These are phyloP conservation scores for Ophiocordyceps sinensis DNA, from an alignment of 2,329 filamentous ascomycete genomes.

Conservation along the genomic window DNA sequence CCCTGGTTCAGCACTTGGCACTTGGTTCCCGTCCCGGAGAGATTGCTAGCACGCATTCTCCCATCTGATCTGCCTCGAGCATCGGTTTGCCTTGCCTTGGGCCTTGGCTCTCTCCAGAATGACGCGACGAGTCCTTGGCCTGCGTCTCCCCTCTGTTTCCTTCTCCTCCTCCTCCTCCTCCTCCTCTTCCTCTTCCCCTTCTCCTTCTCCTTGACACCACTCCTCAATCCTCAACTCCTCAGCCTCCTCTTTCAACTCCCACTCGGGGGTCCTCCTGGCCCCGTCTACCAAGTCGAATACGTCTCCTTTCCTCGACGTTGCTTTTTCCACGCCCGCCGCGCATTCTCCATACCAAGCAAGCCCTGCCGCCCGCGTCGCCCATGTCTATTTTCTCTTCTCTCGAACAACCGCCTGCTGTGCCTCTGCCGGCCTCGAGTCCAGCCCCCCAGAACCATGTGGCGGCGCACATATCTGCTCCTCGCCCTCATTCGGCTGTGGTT, in stretches of 20 bases:
- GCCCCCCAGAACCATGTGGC: slow-evolving; percentile 53
- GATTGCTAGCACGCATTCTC: too few species aligned
- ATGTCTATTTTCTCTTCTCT: slow-evolving; percentile 5
- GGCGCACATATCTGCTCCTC: slow-evolving; percentile 74
- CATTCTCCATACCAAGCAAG: background rate
- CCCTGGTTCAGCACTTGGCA: too few species aligned
- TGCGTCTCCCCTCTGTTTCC: background rate
- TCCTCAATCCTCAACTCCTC: background rate
- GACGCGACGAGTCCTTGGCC: too few species aligned
- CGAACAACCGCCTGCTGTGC: slow-evolving; percentile 9
- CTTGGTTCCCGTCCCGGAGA: too few species aligned
- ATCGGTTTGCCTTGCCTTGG: too few species aligned
- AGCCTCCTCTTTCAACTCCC: background rate
- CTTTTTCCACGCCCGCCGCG: slow-evolving; percentile 1
- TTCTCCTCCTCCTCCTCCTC: background rate
- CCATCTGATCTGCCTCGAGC: too few species aligned
- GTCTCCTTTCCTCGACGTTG: background rate
- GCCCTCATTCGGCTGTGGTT: slow-evolving; percentile 85
- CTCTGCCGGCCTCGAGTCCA: slow-evolving; percentile 4
- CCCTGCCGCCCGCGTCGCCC: slow-evolving; percentile 2
- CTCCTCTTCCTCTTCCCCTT: background rate
- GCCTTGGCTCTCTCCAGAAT: too few species aligned
- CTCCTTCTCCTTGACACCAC: background rate
- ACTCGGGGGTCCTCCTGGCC: background rate
- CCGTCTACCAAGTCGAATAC: background rate